phyloP scores from a whole-genome alignment of 257 asterid species.

The Solanum megistacrolobum region DNA sequence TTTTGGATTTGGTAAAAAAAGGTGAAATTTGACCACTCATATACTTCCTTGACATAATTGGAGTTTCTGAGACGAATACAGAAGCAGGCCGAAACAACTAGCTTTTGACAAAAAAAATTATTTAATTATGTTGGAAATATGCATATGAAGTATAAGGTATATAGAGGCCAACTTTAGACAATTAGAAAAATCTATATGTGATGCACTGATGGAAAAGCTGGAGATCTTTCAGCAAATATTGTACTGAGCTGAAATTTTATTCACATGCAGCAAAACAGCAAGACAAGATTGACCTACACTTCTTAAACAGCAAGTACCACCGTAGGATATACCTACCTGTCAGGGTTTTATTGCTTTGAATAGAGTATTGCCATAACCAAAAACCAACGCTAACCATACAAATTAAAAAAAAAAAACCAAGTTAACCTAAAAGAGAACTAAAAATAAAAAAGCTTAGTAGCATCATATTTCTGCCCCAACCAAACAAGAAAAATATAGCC shows the following conservation, averaged over 20 bases:
- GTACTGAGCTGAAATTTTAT: background rate
- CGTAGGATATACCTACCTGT: background rate
- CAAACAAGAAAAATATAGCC: background rate
- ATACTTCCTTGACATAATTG: background rate
- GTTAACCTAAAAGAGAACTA: background rate
- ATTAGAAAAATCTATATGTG: background rate
- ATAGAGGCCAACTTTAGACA: background rate
- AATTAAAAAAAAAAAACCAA: background rate
- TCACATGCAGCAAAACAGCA: background rate
- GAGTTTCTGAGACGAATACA: background rate
- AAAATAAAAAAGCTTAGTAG: background rate
- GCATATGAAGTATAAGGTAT: background rate
- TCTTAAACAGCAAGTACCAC: background rate
- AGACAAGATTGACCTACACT: background rate
- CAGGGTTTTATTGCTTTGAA: background rate
- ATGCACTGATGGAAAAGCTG: background rate
- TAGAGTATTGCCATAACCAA: background rate
- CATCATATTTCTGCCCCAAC: background rate
- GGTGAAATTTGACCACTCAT: background rate
- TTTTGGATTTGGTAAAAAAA: background rate
- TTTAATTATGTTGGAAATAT: background rate
- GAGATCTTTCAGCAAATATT: background rate
- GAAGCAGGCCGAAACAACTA: background rate
- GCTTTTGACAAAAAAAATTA: background rate
- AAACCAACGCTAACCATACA: background rate